Percentiles rank a stretch among this genome's conserved stretches.
These are phyloP conservation scores for Arabis hirsuta DNA, from an alignment of 345 rosid genomes.

Conservation along the genomic window DNA sequence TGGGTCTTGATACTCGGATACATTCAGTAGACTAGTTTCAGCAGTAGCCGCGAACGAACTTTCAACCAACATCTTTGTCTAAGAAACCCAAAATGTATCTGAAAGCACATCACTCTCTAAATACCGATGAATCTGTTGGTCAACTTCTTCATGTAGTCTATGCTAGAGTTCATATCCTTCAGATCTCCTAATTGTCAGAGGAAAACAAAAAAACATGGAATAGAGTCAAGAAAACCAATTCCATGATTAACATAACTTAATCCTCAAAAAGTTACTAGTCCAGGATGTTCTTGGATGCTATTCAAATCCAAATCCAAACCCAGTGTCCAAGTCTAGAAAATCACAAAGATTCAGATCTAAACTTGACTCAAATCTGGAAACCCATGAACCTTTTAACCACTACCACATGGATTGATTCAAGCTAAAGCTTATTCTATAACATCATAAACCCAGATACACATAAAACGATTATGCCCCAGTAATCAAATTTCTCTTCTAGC, in stretches of 20 bases:
- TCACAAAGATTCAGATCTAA: slow-evolving; percentile 33
- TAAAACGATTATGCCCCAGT: slow-evolving; percentile 18
- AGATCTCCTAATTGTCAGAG: slow-evolving; percentile 27
- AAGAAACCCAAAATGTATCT: slow-evolving; percentile 32
- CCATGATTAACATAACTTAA: slow-evolving; percentile 7
- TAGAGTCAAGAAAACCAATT: slow-evolving; percentile 32
- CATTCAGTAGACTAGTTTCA: slow-evolving; percentile 47
- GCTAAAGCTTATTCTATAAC: background rate
- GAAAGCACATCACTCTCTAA: slow-evolving; percentile 46
- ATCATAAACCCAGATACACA: slow-evolving; percentile 24
- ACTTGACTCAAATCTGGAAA: slow-evolving; percentile 35
- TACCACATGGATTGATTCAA: background rate
- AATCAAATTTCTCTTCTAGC: background rate
- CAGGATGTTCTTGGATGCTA: slow-evolving; percentile 18
- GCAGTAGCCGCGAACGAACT: slow-evolving; percentile 49
- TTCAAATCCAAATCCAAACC: slow-evolving; percentile 29
- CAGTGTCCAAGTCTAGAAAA: slow-evolving; percentile 23
- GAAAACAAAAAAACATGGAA: slow-evolving; percentile 21
- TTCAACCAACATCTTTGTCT: slow-evolving; percentile 48
- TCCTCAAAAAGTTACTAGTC: background rate
- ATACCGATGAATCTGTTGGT: slow-evolving; percentile 15
- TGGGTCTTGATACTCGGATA: slow-evolving; percentile 46
- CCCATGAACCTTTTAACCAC: slow-evolving; percentile 25
- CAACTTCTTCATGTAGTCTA: slow-evolving; percentile 21
- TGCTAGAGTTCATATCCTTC: slow-evolving; percentile 9